Evolutionary conservation across 192 early-diverging fungal genomes (phyloP).

Genomic region (Mortierella alpina): DNA sequence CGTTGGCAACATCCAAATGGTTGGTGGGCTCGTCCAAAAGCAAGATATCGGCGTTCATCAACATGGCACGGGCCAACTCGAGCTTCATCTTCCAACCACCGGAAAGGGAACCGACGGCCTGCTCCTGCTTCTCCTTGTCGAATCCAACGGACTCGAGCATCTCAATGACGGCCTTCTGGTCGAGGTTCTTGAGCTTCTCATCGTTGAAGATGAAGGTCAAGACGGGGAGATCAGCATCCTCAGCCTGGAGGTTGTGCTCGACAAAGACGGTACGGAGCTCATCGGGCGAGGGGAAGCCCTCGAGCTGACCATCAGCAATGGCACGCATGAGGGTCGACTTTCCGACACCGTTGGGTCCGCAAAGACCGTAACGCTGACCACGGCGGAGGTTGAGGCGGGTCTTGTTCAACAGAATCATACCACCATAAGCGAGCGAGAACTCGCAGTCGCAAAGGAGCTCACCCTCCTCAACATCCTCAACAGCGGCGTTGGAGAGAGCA

Average conservation of each 20-base stretch:
- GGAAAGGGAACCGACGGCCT: conserved; percentile 79
- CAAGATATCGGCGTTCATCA: conserved; percentile 85
- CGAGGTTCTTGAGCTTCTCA: conserved; percentile 67
- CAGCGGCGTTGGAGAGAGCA: conserved; percentile 56
- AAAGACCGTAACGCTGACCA: conserved; percentile 85
- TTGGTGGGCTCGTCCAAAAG: conserved; percentile 89
- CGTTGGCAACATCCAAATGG: conserved; percentile 78
- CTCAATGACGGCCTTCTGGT: conserved; percentile 54
- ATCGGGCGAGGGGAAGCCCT: conserved; percentile 81
- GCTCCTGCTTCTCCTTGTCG: conserved; percentile 68
- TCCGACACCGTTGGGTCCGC: conserved; percentile 85
- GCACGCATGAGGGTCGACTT: conserved; percentile 89
- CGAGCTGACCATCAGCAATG: conserved; percentile 83
- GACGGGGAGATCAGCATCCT: conserved; percentile 75
- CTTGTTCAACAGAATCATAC: conserved; percentile 82
- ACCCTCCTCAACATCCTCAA: conserved; percentile 64
- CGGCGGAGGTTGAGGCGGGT: conserved; percentile 70
- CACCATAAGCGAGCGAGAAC: no score
- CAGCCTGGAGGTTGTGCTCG: conserved; percentile 80
- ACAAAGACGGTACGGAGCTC: conserved; percentile 84
- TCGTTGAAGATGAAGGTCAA: conserved; percentile 74
- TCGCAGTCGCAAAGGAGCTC: no score
- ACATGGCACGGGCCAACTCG: conserved; percentile 86
- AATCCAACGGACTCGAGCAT: conserved; percentile 75
- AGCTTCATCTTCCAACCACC: conserved; percentile 95